A percentile compares a stretch with the other conserved stretches of the same genome.
These are phyloP conservation scores for Simplicillium aogashimaense DNA, from an alignment of 2,329 filamentous ascomycete genomes.

Conservation along the genomic window DNA sequence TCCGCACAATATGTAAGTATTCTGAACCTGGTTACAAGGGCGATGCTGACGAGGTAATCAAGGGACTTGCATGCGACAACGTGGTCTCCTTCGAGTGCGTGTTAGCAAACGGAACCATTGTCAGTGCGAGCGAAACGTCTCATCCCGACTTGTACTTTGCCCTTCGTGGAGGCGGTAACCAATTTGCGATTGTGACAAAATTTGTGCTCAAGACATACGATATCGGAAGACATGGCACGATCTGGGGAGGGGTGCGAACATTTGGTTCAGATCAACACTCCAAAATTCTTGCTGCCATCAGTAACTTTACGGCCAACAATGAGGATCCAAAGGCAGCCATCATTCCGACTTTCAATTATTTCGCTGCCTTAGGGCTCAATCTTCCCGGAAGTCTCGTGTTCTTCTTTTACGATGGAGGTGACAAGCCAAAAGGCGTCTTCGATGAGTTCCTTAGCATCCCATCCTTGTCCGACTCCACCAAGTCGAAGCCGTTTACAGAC, in stretches of 20 bases:
- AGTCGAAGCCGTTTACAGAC: slow-evolving; percentile 35
- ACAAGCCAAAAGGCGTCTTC: slow-evolving; percentile 42
- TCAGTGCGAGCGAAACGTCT: slow-evolving; percentile 22
- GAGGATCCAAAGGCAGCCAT: slow-evolving; percentile 7
- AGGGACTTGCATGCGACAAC: slow-evolving; percentile 29
- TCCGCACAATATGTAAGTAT: slow-evolving; percentile 16
- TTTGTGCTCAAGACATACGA: slow-evolving; percentile 3
- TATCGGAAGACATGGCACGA: slow-evolving; percentile 1
- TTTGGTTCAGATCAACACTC: slow-evolving; percentile 4
- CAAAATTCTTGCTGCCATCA: slow-evolving; percentile 4
- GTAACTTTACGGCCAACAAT: slow-evolving; percentile 7
- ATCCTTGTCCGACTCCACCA: slow-evolving; percentile 30
- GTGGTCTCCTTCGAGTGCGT: slow-evolving; percentile 31
- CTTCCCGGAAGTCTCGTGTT: slow-evolving; percentile 5
- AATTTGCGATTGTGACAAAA: slow-evolving; percentile 29
- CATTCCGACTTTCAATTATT: slow-evolving; percentile 8
- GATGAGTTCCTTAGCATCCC: slow-evolving; percentile 41
- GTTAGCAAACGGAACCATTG: slow-evolving; percentile 27
- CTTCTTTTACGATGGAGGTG: slow-evolving; percentile 47
- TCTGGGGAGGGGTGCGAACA: slow-evolving; percentile 8
- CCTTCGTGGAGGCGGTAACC: slow-evolving; percentile 35
- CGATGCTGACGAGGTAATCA: neutral
- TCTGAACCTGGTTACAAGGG: neutral
- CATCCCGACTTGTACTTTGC: slow-evolving; percentile 32
- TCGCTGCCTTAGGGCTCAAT: slow-evolving; percentile 1